A percentile compares a stretch with the other conserved stretches of the same genome.
These are phyloP conservation scores for Candida nonsorbophila DNA, from an alignment of 805 yeast genomes.

Conservation along the genomic window DNA sequence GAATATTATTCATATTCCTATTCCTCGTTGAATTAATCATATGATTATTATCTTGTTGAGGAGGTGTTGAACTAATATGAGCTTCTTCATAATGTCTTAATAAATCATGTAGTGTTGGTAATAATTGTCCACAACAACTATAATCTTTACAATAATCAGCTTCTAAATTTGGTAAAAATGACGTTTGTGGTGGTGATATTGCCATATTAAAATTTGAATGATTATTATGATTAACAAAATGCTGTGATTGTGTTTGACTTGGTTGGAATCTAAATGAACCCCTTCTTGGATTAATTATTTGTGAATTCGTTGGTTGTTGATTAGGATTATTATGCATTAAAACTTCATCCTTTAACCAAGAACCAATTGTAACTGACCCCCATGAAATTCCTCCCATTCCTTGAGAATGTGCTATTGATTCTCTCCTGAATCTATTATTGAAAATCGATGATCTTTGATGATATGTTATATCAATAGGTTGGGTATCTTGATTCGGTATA, in stretches of 20 bases:
- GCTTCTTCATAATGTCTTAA: slow-evolving; percentile 95
- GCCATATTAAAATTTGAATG: slow-evolving; percentile 16
- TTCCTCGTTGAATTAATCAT: slow-evolving; percentile 24
- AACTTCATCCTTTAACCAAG: slow-evolving; percentile 94
- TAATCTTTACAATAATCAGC: slow-evolving; percentile 96
- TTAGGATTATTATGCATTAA: slow-evolving; percentile 41
- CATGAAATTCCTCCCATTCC: slow-evolving; percentile 98
- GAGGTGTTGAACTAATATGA: slow-evolving; percentile 64
- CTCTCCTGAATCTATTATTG: slow-evolving; percentile 62
- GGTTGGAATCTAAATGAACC: slow-evolving; percentile 27
- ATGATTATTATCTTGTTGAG: slow-evolving; percentile 28
- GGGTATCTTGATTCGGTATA: slow-evolving; percentile 24
- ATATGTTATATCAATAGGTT: slow-evolving; percentile 41
- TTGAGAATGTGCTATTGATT: slow-evolving; percentile 90
- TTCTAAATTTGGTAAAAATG: slow-evolving; percentile 87
- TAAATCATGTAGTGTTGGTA: slow-evolving; percentile 91
- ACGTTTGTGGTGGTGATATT: slow-evolving; percentile 62
- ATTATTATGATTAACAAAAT: slow-evolving; percentile 15
- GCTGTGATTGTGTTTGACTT: slow-evolving; percentile 10
- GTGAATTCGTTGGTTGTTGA: slow-evolving; percentile 1
- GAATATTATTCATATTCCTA: slow-evolving; percentile 38
- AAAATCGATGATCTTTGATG: slow-evolving; percentile 37
- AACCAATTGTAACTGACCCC: slow-evolving; percentile 93
- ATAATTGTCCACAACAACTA: slow-evolving; percentile 87
- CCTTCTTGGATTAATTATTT: slow-evolving; percentile 14